phyloP scores from a whole-genome alignment of 2,329 filamentous ascomycete species.

The Thielaviopsis populi region DNA sequence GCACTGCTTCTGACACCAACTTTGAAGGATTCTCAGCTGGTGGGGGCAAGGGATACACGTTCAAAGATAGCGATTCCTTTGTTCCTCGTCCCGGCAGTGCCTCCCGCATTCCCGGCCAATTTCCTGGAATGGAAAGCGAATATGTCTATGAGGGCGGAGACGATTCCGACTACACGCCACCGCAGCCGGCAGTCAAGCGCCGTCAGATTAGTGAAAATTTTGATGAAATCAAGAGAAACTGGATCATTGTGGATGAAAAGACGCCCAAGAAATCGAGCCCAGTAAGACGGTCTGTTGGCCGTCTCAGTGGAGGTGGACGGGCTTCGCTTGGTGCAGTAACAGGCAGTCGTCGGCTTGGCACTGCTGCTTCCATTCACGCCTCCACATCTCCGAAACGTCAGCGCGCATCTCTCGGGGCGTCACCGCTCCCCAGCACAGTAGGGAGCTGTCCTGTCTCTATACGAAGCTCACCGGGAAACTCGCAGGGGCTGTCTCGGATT shows the following conservation, averaged over 20 bases:
- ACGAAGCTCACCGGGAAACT: neutral
- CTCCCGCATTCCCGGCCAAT: conserved; percentile 15
- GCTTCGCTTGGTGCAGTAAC: neutral
- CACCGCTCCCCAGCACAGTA: neutral
- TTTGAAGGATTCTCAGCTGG: conserved; percentile 82
- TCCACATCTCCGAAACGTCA: neutral
- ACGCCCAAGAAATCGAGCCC: neutral
- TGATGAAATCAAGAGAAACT: conserved; percentile 49
- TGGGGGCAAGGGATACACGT: conserved; percentile 55
- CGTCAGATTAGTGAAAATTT: conserved; percentile 35
- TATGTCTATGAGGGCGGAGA: conserved; percentile 19
- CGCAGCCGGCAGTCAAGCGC: conserved; percentile 35
- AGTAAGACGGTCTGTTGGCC: neutral
- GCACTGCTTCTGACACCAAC: conserved; percentile 41
- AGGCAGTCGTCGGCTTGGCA: conserved; percentile 12
- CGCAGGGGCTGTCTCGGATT: neutral
- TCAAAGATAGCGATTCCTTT: conserved; percentile 25
- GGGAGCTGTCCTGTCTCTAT: neutral
- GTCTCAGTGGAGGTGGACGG: neutral
- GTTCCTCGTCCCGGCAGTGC: conserved; percentile 16
- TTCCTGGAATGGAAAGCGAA: conserved; percentile 17
- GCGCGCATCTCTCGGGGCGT: neutral
- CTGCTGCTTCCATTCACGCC: conserved; percentile 19
- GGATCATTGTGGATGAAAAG: conserved; percentile 49
- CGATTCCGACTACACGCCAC: conserved; percentile 28